Conservation (phyloP, 345 rosid species). For the Trapa bicornis region DNA sequence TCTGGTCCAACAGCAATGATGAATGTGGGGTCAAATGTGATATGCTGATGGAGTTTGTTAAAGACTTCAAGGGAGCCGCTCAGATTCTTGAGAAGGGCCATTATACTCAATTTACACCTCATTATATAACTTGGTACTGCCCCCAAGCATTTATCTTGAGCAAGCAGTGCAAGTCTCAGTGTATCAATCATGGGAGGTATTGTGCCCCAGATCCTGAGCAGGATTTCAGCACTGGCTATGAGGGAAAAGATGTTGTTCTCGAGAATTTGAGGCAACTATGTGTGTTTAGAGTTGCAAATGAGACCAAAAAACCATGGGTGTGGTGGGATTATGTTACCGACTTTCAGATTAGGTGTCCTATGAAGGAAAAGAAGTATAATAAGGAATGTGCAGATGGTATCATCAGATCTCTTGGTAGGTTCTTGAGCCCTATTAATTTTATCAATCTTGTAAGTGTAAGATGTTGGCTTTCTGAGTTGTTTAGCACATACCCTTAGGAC, state of each 20-base stretch:
- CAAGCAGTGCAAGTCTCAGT: constrained; percentile 86
- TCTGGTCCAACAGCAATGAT: constrained; percentile 95
- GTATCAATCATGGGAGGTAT: constrained; percentile 89
- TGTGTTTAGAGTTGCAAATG: constrained; percentile 72
- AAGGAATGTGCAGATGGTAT: constrained; percentile 69
- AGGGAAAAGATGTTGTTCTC: constrained; percentile 84
- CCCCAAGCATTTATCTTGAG: constrained; percentile 83
- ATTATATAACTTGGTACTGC: constrained; percentile 96
- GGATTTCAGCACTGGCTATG: constrained; percentile 82
- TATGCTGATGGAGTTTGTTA: constrained; percentile 77
- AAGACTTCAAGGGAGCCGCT: constrained; percentile 77
- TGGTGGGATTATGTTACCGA: constrained; percentile 99
- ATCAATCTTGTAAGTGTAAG: background rate
- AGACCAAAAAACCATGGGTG: constrained; percentile 72
- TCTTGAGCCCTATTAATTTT: background rate
- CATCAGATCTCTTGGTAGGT: constrained; percentile 65
- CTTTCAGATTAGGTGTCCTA: constrained; percentile 90
- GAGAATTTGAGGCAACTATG: constrained; percentile 92
- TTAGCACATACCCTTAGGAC: constrained; percentile 32
- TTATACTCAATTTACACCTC: constrained; percentile 85
- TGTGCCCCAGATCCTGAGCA: constrained; percentile 99
- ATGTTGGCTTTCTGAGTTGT: background rate
- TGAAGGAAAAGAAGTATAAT: constrained; percentile 88
- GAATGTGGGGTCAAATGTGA: constrained; percentile 91
- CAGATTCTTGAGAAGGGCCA: constrained; percentile 95